phyloP scores from a whole-genome alignment of 345 rosid species.

The Noccaea caerulescens region DNA sequence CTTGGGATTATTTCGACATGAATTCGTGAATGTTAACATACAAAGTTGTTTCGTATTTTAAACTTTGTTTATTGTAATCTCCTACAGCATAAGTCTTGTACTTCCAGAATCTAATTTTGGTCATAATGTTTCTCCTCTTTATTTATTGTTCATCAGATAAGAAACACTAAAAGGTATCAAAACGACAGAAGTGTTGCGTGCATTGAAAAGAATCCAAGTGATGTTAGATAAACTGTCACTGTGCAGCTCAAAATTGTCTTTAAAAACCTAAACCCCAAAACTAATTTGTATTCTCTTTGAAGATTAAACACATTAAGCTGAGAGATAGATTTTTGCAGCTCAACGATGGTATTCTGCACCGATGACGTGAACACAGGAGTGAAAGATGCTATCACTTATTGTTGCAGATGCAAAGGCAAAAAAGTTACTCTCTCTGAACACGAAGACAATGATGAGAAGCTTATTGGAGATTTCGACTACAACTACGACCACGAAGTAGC shows the following conservation, averaged over 20 bases:
- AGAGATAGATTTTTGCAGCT: conserved; percentile 28
- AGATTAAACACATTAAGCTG: background rate
- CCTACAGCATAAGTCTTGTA: background rate
- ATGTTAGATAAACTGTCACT: conserved; percentile 43
- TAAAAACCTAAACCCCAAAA: conserved; percentile 6
- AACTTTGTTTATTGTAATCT: background rate
- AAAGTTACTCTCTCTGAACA: conserved; percentile 25
- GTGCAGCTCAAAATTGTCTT: conserved; percentile 2
- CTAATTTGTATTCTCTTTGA: background rate
- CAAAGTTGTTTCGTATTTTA: background rate
- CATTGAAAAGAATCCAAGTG: conserved; percentile 36
- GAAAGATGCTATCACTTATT: conserved; percentile 35
- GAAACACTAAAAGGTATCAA: conserved; percentile 17
- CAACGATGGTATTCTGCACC: conserved; percentile 33
- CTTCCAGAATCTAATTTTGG: conserved; percentile 4
- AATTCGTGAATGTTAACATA: conserved; percentile 2
- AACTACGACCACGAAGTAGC: conserved; percentile 41
- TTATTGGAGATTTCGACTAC: conserved; percentile 13
- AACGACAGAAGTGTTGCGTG: conserved; percentile 31
- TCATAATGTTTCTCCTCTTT: conserved; percentile 1
- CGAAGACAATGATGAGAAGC: conserved; percentile 29
- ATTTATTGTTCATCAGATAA: conserved; percentile 4
- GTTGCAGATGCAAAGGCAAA: conserved; percentile 39
- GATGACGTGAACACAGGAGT: conserved; percentile 31
- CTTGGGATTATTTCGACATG: conserved; percentile 6